These are phyloP conservation scores for Ceratocystis eucalypticola DNA, from an alignment of 2,329 filamentous ascomycete genomes.

Conservation along the genomic window DNA sequence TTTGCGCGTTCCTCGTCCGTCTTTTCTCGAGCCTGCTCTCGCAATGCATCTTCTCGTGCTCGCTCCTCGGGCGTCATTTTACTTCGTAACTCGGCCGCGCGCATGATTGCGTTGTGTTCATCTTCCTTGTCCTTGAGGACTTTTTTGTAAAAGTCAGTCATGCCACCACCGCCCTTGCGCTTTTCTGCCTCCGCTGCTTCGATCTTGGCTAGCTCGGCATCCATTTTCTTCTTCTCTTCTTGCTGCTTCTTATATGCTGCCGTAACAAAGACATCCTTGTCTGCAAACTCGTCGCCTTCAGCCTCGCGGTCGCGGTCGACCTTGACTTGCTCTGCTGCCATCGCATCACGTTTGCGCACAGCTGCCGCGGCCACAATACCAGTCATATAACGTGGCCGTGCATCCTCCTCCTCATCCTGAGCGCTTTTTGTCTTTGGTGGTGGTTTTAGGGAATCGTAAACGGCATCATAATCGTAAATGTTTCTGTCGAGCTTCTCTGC, in stretches of 20 bases:
- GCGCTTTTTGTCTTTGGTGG: conserved; percentile 45
- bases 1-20: conserved; percentile 50
- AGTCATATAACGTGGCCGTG: conserved; percentile 66
- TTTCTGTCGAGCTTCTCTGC: conserved; percentile 56
- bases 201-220: conserved; percentile 55
- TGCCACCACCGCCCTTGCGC: conserved; percentile 46
- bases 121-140: conserved; percentile 58
- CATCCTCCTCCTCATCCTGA: conserved; percentile 40
- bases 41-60: conserved; percentile 22
- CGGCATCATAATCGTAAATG: conserved; percentile 75
- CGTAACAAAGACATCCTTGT: conserved; percentile 78
- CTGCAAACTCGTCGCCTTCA: conserved; percentile 67
- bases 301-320: conserved; percentile 63
- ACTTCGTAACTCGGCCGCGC: conserved; percentile 46
- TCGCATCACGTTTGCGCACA: conserved; percentile 60
- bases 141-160: conserved; percentile 66
- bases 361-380: conserved; percentile 60
- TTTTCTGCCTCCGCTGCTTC: conserved; percentile 53
- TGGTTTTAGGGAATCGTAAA: conserved; percentile 64
- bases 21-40: conserved; percentile 31
- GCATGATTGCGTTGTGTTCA: conserved; percentile 54
- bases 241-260: conserved; percentile 71
- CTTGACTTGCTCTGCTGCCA: conserved; percentile 68
- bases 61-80: conserved; percentile 30
- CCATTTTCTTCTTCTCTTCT: conserved; percentile 55